phyloP scores from a whole-genome alignment of 225 moss, liverwort and hornwort species.

The Asterella californica region DNA sequence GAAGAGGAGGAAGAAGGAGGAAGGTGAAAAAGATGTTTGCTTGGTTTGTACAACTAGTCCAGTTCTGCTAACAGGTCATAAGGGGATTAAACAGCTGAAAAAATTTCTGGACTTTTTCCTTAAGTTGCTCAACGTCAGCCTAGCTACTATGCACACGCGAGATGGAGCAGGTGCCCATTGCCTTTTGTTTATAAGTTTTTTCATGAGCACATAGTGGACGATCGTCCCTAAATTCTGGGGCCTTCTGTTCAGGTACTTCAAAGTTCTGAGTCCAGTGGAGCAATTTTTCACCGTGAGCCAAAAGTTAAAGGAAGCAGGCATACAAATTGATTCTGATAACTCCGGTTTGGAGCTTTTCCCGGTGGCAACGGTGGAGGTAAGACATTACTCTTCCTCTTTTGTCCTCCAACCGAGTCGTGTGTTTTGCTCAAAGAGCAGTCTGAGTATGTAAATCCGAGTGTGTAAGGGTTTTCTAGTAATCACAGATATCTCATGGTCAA shows the following conservation, averaged over 20 bases:
- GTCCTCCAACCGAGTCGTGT: neutral
- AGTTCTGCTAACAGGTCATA: no score
- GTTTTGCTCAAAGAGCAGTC: no score
- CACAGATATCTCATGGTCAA: neutral
- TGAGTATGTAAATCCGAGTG: neutral
- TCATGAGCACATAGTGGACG: neutral
- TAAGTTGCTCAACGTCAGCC: neutral
- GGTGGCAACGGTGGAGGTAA: conserved; percentile 59
- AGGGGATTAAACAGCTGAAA: no score
- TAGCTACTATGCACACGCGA: neutral
- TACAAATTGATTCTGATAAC: conserved; percentile 68
- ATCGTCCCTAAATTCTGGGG: neutral
- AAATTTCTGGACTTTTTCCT: neutral
- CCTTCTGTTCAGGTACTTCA: conserved; percentile 41
- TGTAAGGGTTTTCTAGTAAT: neutral
- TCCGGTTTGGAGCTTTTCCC: conserved; percentile 91
- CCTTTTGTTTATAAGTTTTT: neutral
- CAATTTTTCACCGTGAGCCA: conserved; percentile 62
- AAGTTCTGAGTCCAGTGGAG: conserved; percentile 74
- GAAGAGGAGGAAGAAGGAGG: conserved; percentile 63
- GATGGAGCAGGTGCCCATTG: neutral
- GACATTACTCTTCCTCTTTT: neutral
- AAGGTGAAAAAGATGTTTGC: conserved; percentile 26
- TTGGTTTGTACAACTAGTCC: no score
- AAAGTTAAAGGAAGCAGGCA: conserved; percentile 57